Percentiles rank a stretch among this genome's conserved stretches.
These are phyloP conservation scores for Puccinia brachypodii DNA, from an alignment of 1,284 basidiomycete species.

Conservation along the genomic window DNA sequence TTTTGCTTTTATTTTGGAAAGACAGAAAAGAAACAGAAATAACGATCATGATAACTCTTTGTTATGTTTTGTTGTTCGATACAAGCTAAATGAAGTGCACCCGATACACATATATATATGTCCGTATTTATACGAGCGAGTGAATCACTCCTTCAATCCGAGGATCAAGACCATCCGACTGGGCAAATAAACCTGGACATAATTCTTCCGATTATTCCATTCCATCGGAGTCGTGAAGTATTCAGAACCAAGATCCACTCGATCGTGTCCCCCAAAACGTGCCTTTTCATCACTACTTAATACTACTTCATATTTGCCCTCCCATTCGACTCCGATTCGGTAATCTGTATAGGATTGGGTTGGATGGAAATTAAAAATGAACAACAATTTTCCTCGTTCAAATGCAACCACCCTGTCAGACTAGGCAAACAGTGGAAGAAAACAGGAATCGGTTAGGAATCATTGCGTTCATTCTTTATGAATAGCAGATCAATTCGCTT, in stretches of 20 bases:
- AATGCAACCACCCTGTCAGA: slow-evolving; percentile 86
- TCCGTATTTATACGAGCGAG: neutral
- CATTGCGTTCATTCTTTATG: neutral
- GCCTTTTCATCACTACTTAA: slow-evolving; percentile 78
- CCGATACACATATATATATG: neutral
- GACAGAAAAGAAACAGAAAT: no score
- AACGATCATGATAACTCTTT: neutral
- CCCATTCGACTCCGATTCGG: slow-evolving; percentile 79
- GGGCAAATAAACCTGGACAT: slow-evolving; percentile 63
- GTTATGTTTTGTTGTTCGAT: neutral
- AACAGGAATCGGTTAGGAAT: neutral
- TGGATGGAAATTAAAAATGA: slow-evolving; percentile 96
- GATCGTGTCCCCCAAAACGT: slow-evolving; percentile 82
- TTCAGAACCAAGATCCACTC: slow-evolving; percentile 67
- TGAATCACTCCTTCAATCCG: neutral
- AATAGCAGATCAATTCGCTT: neutral
- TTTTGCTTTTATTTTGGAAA: neutral
- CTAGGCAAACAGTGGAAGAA: slow-evolving; percentile 47
- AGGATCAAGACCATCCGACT: slow-evolving; percentile 42
- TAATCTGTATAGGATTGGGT: slow-evolving; percentile 86
- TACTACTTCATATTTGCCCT: slow-evolving; percentile 81
- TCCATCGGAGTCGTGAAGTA: slow-evolving; percentile 81
- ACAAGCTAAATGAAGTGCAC: neutral
- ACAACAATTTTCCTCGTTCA: slow-evolving; percentile 86
- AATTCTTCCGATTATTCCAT: slow-evolving; percentile 91